phyloP scores from a whole-genome alignment of 2,329 filamentous ascomycete species.

The Sarocladiaceae sp. region DNA sequence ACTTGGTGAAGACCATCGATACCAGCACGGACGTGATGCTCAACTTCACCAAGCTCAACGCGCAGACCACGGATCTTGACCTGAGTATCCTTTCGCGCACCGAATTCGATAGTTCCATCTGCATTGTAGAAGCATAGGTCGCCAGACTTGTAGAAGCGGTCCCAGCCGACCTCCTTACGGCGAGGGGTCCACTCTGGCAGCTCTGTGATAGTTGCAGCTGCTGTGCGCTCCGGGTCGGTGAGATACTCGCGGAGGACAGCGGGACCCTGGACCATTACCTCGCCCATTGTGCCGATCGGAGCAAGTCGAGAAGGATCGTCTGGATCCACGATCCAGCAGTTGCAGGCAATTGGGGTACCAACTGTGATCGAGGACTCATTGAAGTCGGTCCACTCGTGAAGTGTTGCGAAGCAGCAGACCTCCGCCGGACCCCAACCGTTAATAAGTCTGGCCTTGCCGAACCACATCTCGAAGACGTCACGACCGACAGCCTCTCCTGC shows the following conservation, averaged over 20 bases:
- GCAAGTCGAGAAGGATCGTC: slow-evolving; percentile 9
- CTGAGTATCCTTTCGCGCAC: slow-evolving; percentile 7
- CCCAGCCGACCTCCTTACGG: no score
- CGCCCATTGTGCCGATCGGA: slow-evolving; percentile 13
- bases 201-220: slow-evolving; percentile 13
- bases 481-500: slow-evolving; percentile 11
- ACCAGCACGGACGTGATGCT: slow-evolving; percentile 1
- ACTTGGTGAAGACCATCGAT: slow-evolving; percentile 1
- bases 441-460: slow-evolving; percentile 8
- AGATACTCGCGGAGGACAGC: slow-evolving; percentile 40
- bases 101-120: slow-evolving; percentile 4
- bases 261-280: slow-evolving; percentile 22
- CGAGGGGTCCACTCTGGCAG: no score
- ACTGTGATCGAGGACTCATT: slow-evolving; percentile 8
- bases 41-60: slow-evolving; percentile 9
- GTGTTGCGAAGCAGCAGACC: slow-evolving; percentile 10
- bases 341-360: slow-evolving; percentile 11
- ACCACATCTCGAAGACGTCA: slow-evolving; percentile 12
- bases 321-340: slow-evolving; percentile 12
- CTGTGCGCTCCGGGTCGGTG: slow-evolving; percentile 25
- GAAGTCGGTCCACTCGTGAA: slow-evolving; percentile 8
- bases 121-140: slow-evolving; percentile 3
- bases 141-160: slow-evolving; percentile 7
- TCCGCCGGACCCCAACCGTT: slow-evolving; percentile 14
- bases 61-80: slow-evolving; percentile 11